A percentile compares a stretch with the other conserved stretches of the same genome.
Conservation (phyloP, 306 rosid species). For the Castanea sativa region DNA sequence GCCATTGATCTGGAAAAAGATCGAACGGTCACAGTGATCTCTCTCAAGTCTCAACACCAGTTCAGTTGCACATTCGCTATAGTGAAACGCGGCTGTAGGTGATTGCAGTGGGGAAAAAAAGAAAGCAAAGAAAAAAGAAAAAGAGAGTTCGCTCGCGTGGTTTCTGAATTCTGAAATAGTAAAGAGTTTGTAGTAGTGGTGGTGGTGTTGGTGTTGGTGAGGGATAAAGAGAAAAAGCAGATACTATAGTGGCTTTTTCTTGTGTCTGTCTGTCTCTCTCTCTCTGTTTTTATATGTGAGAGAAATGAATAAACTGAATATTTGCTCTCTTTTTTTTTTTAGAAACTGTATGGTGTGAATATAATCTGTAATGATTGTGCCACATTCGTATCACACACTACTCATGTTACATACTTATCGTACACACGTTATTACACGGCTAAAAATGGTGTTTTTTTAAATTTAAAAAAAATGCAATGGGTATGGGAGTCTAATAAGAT, state of each 20-base stretch:
- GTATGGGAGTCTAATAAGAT: no score
- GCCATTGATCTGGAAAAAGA: constrained; percentile 39
- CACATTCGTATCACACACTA: no score
- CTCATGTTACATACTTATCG: no score
- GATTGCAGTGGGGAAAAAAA: neutral
- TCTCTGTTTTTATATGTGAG: neutral
- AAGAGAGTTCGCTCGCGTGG: neutral
- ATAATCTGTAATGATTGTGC: no score
- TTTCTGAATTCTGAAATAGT: neutral
- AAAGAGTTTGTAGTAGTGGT: neutral
- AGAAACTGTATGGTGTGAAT: no score
- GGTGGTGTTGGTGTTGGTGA: neutral
- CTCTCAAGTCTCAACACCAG: neutral
- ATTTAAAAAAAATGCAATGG: no score
- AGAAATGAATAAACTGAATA: no score
- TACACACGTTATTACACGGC: no score
- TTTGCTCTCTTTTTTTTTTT: no score
- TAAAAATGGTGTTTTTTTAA: no score
- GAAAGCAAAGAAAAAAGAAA: neutral
- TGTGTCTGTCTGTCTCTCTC: neutral
- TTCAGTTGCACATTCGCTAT: constrained; percentile 36
- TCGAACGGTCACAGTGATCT: constrained; percentile 21
- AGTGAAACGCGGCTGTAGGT: neutral
- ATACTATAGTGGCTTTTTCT: neutral
- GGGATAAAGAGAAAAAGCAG: constrained; percentile 4